Base-by-base conservation (phyloP, 208 protist genomes). In the Acanthamoeba sp. region DNA sequence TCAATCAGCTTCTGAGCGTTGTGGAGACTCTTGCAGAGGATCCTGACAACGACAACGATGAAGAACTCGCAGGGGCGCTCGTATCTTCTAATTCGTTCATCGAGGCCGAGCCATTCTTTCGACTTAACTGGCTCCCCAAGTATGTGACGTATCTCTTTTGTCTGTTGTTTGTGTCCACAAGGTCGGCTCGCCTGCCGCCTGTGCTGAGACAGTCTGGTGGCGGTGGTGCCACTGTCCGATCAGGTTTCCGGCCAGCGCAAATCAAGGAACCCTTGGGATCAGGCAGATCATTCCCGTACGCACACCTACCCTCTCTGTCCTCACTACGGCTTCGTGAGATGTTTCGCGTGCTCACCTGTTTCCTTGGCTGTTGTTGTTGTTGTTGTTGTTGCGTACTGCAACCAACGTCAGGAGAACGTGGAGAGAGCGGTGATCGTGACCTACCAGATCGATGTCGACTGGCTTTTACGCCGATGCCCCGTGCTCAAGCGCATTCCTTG, bases 341-440 rank as follows among this genome's bases (percentile, higher is more conserved):
- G n/a, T n/a, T 48, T 48, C 10, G 45, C 45, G 45, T 48, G 45
- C 10, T 48, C 45, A 48, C 12, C 20, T 69, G 62, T 9, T 29
- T 69, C 29, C 73, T 82, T 82, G 12, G 7, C 2, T 64, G 14
- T 64, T 55, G 6, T 10, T 48, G 10, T 48, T 42, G 2, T 45
- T 3, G 10, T 42, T 78, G 69, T 45, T 45, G 2, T 9, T 22
- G 16, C 12, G 45, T 50, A 50, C 5, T 14, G 12, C n/a, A n/a
- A n/a, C n/a, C n/a, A n/a, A n/a, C n/a, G 12, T 50, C 45, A 90
- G 82, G 82, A 90, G n/a, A 66, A 90, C 24, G 87, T 78, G 55
- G 59, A 57, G 59, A 36, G 55, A 24, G 87, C 87, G 12, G 59
- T 92, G 62, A 76, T 92, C 20, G 32, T 50, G 14, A 78, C 87